Evolutionary conservation across 768 basidiomycete species (phyloP).

Genomic region (Serendipita sp.): DNA sequence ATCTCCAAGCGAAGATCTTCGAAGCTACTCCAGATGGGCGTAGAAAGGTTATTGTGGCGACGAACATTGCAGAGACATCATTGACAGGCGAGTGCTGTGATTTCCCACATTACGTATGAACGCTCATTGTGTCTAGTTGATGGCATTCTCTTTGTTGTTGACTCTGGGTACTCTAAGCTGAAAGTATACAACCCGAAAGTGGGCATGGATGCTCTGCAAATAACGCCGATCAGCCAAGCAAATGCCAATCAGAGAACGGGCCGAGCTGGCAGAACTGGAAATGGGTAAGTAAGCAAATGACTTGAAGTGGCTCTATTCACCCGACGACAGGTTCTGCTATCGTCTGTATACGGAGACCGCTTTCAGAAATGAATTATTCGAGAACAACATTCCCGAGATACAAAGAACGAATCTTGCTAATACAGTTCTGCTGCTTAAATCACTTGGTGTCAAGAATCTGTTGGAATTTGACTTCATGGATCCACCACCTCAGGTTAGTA

Average conservation of each 20-base stretch:
- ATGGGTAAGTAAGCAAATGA: slow-evolving; percentile 42
- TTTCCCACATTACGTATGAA: slow-evolving; percentile 5
- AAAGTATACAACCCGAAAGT: slow-evolving; percentile 99
- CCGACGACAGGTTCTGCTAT: slow-evolving; percentile 64
- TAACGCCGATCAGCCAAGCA: slow-evolving; percentile 97
- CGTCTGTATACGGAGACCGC: slow-evolving; percentile 96
- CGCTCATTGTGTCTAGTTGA: slow-evolving; percentile 42
- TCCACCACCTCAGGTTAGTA: slow-evolving; percentile 84
- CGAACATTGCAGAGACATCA: slow-evolving; percentile 97
- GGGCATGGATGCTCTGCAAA: slow-evolving; percentile 98
- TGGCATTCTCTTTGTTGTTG: slow-evolving; percentile 92
- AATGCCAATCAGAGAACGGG: slow-evolving; percentile 95
- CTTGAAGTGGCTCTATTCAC: neutral
- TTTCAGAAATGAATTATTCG: slow-evolving; percentile 86
- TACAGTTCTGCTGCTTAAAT: slow-evolving; percentile 86
- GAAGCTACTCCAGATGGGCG: slow-evolving; percentile 86
- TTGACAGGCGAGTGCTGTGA: slow-evolving; percentile 48
- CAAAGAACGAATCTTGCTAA: slow-evolving; percentile 96
- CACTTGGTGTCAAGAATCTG: slow-evolving; percentile 89
- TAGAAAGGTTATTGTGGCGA: slow-evolving; percentile 93
- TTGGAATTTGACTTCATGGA: slow-evolving; percentile 99
- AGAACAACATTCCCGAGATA: slow-evolving; percentile 94
- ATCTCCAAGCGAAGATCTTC: slow-evolving; percentile 95
- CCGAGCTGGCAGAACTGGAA: slow-evolving; percentile 90
- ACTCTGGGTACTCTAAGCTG: slow-evolving; percentile 90